A percentile compares a stretch with the other conserved stretches of the same genome.
Conservation (phyloP, 2,329 filamentous ascomycete genomes). For the Sarocladiaceae sp. region DNA sequence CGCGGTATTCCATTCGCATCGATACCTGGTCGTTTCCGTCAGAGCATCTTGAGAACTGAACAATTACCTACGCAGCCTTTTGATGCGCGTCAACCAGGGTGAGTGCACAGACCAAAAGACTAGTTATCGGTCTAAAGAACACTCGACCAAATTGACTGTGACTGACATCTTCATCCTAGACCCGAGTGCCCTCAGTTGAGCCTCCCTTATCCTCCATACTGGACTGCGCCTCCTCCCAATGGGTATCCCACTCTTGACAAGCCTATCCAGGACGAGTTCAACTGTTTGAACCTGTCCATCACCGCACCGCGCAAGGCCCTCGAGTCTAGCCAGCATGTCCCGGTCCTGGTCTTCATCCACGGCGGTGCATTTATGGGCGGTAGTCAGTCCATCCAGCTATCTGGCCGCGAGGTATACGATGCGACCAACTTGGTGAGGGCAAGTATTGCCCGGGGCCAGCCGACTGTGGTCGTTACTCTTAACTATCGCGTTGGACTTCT, state of each 20-base stretch:
- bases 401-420: not conserved
- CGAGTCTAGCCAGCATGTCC: not conserved
- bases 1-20: not conserved
- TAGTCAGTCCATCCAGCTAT: not conserved
- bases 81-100: slow-evolving; percentile 1
- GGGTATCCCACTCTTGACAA: not conserved
- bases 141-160: no score
- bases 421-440: not conserved
- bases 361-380: slow-evolving; percentile 6
- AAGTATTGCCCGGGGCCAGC: not conserved
- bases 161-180: no score
- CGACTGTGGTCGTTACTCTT: not conserved
- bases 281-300: not conserved
- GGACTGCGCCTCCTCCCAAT: not conserved
- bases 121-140: no score
- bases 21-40: not conserved
- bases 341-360: slow-evolving; percentile 2
- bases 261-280: not conserved
- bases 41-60: not conserved
- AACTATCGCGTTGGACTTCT: slow-evolving; percentile 1
- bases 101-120: not conserved
- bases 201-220: not conserved
- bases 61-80: not conserved
- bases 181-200: not conserved
- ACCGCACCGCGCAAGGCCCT: not conserved